These are phyloP conservation scores for Nissolia schottii DNA, from an alignment of 306 rosid species.

Conservation along the genomic window DNA sequence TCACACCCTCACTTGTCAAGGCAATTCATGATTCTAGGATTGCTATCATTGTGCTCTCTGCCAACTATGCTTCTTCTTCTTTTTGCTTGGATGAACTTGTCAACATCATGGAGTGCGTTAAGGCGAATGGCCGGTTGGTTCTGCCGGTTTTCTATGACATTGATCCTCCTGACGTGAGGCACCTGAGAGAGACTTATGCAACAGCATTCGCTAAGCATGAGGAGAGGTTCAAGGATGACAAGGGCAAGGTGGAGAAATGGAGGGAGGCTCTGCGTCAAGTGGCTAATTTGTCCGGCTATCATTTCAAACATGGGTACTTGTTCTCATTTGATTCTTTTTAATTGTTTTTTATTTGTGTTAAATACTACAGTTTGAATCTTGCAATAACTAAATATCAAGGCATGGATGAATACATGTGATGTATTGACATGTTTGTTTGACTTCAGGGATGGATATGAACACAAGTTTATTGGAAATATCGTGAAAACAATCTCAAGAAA, in stretches of 20 bases:
- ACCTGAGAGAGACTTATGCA: background rate
- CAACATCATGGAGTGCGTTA: background rate
- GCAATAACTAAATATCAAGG: no score
- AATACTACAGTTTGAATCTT: no score
- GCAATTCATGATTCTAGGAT: no score
- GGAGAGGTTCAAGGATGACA: background rate
- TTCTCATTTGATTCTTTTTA: background rate
- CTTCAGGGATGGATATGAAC: background rate
- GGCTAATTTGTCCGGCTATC: background rate
- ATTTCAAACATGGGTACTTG: background rate
- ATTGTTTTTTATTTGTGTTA: background rate
- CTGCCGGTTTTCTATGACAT: background rate
- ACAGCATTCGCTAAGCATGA: background rate
- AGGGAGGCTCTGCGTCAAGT: background rate
- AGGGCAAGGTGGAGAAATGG: background rate
- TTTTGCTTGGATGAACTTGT: no score
- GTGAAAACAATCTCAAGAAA: background rate
- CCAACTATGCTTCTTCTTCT: no score
- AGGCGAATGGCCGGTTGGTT: background rate
- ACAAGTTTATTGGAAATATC: background rate
- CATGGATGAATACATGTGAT: no score
- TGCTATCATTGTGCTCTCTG: no score
- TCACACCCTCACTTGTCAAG: no score
- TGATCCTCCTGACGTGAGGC: constrained; percentile 9
- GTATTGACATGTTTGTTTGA: background rate